Conservation (phyloP, 2,329 filamentous ascomycete genomes). For the Exutisphaerella laricina region DNA sequence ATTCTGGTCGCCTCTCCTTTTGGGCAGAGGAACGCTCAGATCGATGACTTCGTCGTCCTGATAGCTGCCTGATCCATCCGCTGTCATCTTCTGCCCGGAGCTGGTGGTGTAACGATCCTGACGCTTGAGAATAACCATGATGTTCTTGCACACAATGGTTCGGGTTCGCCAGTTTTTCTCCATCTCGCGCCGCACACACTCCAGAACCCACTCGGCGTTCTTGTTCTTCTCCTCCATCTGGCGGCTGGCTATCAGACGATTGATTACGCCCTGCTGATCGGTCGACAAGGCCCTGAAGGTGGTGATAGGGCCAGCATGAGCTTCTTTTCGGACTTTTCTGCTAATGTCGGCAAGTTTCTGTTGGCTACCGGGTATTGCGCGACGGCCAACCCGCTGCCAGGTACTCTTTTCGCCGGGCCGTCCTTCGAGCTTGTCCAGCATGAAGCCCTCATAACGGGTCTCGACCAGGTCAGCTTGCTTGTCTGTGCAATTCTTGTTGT, state of each 20-base stretch:
- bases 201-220: constrained; percentile 9
- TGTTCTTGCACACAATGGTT: not conserved
- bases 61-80: not conserved
- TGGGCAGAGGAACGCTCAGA: not conserved
- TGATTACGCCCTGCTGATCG: constrained; percentile 9
- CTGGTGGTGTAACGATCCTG: constrained; percentile 6
- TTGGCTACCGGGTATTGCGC: constrained; percentile 1
- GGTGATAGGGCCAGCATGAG: constrained; percentile 4
- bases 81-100: not conserved
- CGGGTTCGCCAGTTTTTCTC: constrained; percentile 3
- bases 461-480: constrained; percentile 3
- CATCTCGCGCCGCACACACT: constrained; percentile 1
- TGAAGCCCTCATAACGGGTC: constrained; percentile 1
- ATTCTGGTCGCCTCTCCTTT: not conserved
- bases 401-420: constrained; percentile 2
- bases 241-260: constrained; percentile 1
- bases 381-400: constrained; percentile 7
- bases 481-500: constrained; percentile 1
- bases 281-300: constrained; percentile 1
- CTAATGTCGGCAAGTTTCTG: constrained; percentile 6
- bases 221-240: constrained; percentile 7
- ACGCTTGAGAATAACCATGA: constrained; percentile 6
- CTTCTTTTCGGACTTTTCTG: constrained; percentile 4
- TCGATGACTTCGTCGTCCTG: constrained; percentile 8
- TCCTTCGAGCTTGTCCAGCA: constrained; percentile 5